phyloP scores from a whole-genome alignment of 768 basidiomycete species.

The Tricholoma hemisulphureum region DNA sequence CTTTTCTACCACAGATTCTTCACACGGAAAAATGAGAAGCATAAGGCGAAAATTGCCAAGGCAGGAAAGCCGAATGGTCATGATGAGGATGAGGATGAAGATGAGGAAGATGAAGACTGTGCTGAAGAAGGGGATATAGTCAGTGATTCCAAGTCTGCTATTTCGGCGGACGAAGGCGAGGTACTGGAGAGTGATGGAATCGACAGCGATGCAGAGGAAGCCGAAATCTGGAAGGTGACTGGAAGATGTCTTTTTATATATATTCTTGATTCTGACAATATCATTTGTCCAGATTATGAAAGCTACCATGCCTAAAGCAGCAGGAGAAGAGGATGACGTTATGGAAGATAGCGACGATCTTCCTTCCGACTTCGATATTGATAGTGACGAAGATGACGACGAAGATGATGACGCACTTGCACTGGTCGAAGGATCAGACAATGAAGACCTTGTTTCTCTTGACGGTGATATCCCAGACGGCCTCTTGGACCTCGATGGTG shows the following conservation, averaged over 20 bases:
- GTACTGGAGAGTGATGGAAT: conserved; percentile 40
- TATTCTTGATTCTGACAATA: not conserved
- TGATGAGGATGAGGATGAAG: conserved; percentile 37
- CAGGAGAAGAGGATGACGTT: conserved; percentile 47
- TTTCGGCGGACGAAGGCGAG: conserved; percentile 39
- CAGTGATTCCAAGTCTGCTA: conserved; percentile 40
- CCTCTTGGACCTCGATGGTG: conserved; percentile 60
- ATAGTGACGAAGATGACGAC: conserved; percentile 34
- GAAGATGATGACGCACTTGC: conserved; percentile 48
- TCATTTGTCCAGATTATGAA: conserved; percentile 71
- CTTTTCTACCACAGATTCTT: conserved; percentile 93
- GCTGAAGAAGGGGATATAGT: conserved; percentile 38
- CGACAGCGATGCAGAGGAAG: conserved; percentile 55
- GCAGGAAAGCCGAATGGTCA: conserved; percentile 32
- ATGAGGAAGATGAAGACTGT: conserved; percentile 36
- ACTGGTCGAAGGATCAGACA: conserved; percentile 64
- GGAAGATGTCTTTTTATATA: not conserved
- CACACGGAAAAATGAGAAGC: conserved; percentile 60
- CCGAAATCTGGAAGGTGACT: conserved; percentile 86
- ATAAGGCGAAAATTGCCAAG: conserved; percentile 46
- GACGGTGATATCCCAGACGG: conserved; percentile 55
- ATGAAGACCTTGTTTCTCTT: conserved; percentile 64
- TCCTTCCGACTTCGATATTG: conserved; percentile 30
- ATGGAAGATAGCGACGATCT: conserved; percentile 38
- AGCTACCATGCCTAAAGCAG: conserved; percentile 69